Base-by-base conservation (phyloP, 164 flowering plant genomes). In the Cinnamomum micranthum region DNA sequence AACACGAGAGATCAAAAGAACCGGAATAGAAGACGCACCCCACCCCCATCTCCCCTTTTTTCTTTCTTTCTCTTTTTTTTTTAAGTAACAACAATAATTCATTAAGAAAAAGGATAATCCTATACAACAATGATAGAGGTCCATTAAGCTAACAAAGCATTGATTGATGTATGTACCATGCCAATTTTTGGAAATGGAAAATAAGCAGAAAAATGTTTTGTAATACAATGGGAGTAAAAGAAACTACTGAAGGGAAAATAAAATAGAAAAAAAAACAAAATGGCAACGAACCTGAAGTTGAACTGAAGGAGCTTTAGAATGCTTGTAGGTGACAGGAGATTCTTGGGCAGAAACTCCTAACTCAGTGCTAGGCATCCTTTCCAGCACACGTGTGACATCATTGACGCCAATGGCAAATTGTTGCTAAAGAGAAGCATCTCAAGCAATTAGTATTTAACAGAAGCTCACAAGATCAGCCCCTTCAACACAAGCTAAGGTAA, bases 321-420 rank as follows among this genome's bases (percentile, higher is more conserved):
- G 71, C 66, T 28, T 47, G 68, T 51, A 33, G 51, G 63, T 69
- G 22, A 65, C 55, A 50, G 50, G 19, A 73, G 81, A 60, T 31
- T 77, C 74, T 35, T 63, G 70, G 65, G 66, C 15, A 63, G 71
- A 52, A 75, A 12, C 71, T 69, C 66, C 65, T 17, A 27, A 28
- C 6, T 76, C 77, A 68, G 80, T 66, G 52, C 66, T 19, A 4
- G 87, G 85, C 95, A 94, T 92, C 25, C 91, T 82, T 77, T 94
- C 98, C 77, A 94, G 85, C 31, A 82, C 84, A 12, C 94, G 91
- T 22, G 97, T 94, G 11, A 92, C 94, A 15, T 94, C 97, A 84
- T 94, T 92, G 51, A 89, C 90, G n/a, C 97, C 98, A 71, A 92
- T 76, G 0, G 94, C 74, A 76, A 92, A 94, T 83, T 90, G 97